Percentiles rank a stretch among this genome's conserved stretches.
Conservation (phyloP, 2,329 filamentous ascomycete species). For the Xylariaceae sp. region DNA sequence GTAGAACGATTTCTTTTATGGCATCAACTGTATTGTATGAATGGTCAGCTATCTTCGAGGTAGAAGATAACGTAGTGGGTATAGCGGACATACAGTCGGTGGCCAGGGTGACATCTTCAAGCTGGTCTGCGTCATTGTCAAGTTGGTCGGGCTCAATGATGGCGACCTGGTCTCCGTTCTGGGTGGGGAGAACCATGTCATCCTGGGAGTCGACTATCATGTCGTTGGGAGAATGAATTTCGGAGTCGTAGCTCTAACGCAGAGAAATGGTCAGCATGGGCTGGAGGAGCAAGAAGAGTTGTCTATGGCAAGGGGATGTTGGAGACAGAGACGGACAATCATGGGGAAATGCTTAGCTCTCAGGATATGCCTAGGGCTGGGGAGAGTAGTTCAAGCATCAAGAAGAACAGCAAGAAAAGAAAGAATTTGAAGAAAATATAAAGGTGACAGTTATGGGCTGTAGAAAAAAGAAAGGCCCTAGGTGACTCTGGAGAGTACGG, state of each 20-base stretch:
- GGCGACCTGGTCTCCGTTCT: constrained; percentile 47
- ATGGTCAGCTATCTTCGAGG: constrained; percentile 24
- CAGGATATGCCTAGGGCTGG: too few relatives aligned
- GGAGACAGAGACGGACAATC: neutral
- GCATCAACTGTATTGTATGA: constrained; percentile 63
- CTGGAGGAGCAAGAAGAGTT: neutral
- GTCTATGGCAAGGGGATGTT: neutral
- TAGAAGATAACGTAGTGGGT: constrained; percentile 2
- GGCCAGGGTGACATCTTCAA: constrained; percentile 46
- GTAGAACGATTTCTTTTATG: constrained; percentile 77
- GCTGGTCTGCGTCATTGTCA: constrained; percentile 45
- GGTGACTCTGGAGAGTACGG: too few relatives aligned
- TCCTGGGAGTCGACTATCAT: constrained; percentile 55
- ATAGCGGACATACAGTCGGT: constrained; percentile 47
- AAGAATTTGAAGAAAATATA: too few relatives aligned
- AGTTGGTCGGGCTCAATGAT: constrained; percentile 53
- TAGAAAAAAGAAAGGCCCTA: too few relatives aligned
- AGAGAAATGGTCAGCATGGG: constrained; percentile 20
- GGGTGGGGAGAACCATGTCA: constrained; percentile 47
- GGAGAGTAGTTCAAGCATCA: too few relatives aligned
- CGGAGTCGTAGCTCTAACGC: constrained; percentile 47
- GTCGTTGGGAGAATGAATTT: constrained; percentile 52
- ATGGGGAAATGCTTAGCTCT: too few relatives aligned
- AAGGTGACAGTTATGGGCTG: too few relatives aligned
- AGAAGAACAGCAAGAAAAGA: too few relatives aligned